Conservation (phyloP, 768 basidiomycete species). For the Leccinum rimulosum region DNA sequence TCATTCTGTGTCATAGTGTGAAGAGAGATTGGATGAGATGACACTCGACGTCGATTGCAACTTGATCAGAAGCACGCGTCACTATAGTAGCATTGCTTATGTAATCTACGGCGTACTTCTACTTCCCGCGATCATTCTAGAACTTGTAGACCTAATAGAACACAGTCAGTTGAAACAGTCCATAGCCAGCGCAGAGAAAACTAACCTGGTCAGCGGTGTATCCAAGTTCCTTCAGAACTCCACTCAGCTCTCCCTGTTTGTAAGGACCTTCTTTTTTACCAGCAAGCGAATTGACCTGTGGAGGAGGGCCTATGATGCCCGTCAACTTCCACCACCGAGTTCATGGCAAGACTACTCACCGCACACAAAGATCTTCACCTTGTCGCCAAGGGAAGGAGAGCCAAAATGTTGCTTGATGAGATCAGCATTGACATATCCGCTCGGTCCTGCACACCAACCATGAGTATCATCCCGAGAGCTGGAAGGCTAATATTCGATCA, state of each 20-base stretch:
- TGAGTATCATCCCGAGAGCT: conserved; percentile 5
- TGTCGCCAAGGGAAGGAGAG: conserved; percentile 60
- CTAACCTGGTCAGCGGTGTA: conserved; percentile 85
- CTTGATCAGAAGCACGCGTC: conserved; percentile 28
- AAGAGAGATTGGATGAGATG: conserved; percentile 2
- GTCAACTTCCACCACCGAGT: not conserved
- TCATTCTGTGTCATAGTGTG: conserved; percentile 49
- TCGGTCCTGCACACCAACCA: conserved; percentile 41
- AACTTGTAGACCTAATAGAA: conserved; percentile 41
- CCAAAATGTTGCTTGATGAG: conserved; percentile 74
- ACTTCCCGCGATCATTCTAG: conserved; percentile 15
- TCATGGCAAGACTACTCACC: conserved; percentile 45
- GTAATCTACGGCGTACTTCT: conserved; percentile 25
- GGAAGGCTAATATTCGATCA: conserved; percentile 24
- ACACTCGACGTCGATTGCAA: conserved; percentile 18
- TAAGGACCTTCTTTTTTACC: conserved; percentile 81
- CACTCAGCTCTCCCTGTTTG: conserved; percentile 81
- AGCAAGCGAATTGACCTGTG: conserved; percentile 82
- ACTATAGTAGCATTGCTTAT: conserved; percentile 21
- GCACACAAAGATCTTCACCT: conserved; percentile 88
- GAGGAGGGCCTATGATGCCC: conserved; percentile 59
- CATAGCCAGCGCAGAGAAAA: not conserved
- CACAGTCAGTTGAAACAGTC: not conserved
- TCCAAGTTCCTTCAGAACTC: conserved; percentile 82
- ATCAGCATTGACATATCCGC: conserved; percentile 73